phyloP scores from a whole-genome alignment of 2,329 filamentous ascomycete genomes.

The Penicillium sp. region DNA sequence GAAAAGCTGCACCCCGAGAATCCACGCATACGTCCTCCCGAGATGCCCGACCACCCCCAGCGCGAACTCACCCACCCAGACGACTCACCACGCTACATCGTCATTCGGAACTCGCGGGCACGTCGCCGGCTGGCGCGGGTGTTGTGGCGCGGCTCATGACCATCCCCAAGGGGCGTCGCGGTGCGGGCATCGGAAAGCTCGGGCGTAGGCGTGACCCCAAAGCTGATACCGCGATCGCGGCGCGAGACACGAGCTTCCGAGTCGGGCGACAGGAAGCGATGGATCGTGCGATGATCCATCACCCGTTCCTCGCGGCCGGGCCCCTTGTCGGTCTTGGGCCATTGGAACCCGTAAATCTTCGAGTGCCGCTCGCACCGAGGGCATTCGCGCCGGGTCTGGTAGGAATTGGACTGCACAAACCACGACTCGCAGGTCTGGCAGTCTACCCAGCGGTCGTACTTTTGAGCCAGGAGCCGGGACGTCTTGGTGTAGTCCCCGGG shows the following conservation, averaged over 20 bases:
- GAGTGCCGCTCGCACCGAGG: constrained; percentile 91
- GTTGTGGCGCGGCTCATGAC: constrained; percentile 29
- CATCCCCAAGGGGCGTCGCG: constrained; percentile 35
- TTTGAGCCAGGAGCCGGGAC: constrained; percentile 65
- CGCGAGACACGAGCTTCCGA: constrained; percentile 52
- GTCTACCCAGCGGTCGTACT: constrained; percentile 76
- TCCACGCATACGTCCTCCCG: too few species aligned
- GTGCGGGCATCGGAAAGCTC: constrained; percentile 35
- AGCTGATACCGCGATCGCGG: constrained; percentile 34
- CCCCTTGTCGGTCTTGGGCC: constrained; percentile 91
- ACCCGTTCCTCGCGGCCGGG: constrained; percentile 65
- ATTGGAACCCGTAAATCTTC: constrained; percentile 88
- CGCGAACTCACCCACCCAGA: background rate
- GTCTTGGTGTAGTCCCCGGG: constrained; percentile 82
- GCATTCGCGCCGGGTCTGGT: constrained; percentile 77
- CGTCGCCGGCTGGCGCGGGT: constrained; percentile 32
- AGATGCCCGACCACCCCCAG: too few species aligned
- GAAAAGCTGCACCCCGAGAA: too few species aligned
- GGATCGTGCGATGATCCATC: constrained; percentile 78
- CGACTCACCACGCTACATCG: constrained; percentile 23
- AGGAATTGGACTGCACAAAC: constrained; percentile 86
- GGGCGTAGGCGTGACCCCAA: constrained; percentile 32
- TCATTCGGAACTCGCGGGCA: constrained; percentile 30
- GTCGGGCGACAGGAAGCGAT: constrained; percentile 70
- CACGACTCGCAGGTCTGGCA: constrained; percentile 75